Evolutionary conservation across 306 rosid genomes (phyloP), one percentile per base, ranked within the genome.

Genomic region (Prosopis cineraria): DNA sequence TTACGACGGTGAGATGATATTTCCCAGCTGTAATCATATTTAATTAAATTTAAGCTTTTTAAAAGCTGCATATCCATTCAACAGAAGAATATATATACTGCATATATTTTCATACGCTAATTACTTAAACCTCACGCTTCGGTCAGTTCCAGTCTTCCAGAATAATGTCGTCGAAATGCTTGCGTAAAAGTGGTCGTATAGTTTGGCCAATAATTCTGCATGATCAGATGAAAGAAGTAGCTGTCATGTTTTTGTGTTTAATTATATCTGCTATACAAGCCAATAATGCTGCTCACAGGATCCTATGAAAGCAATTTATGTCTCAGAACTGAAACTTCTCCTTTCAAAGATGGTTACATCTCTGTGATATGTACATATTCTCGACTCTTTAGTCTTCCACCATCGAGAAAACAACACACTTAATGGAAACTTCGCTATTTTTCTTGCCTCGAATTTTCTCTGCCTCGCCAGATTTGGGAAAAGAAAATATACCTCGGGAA

Each of bases 21-120:
- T 59, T 81, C 73, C 75, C 68, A 53, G 91, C 88, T 87, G 89
- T 85, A 72, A 79, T 83, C 86, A 70, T 84, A 75, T 77, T 83
- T 85, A 43, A 43, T 43, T 11, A 70, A 77, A 69, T 71, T 73
- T 63, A 72, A 71, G 44, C 30, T 62, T 14, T 43, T 40, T 52
- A 12, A 40, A 39, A 24, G 8, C 44, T 56, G 24, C 67, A 55
- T 1, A 40, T 43, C 12, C 10, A 12, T 69, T 63, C 1, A 52
- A 20, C 65, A 41, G 44, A 2, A 43, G 16, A 43, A 43, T 43
- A 31, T 4, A 43, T 43, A 2, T 43, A 43, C 14, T 43, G 3
- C 0, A 1, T 10, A 43, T 43, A 10, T 43, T 43, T n/a, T n/a
- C n/a, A n/a, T 67, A 58, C 77, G 80, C 50, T 59, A 3, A 50